Evolutionary conservation across 2,329 filamentous ascomycete genomes (phyloP).

Genomic region (Coniochaeta sp.): DNA sequence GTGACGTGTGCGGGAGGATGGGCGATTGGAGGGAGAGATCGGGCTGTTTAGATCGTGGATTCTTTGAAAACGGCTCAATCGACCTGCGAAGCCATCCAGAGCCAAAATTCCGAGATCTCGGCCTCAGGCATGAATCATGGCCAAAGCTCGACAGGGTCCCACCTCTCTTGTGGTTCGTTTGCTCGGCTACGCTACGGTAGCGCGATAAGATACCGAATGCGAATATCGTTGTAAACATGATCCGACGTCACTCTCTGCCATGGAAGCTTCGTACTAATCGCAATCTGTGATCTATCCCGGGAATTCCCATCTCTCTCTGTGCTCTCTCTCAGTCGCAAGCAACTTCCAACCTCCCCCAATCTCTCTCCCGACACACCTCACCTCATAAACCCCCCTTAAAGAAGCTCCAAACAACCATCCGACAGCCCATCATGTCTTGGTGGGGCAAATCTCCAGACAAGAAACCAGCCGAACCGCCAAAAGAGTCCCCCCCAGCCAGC

Average conservation of each 20-base stretch:
- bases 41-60: background rate
- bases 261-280: background rate
- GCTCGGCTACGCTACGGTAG: background rate
- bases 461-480: slow-evolving; percentile 12
- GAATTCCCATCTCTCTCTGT: no score
- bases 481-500: slow-evolving; percentile 12
- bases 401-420: background rate
- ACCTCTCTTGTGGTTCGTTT: background rate
- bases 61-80: slow-evolving; percentile 2
- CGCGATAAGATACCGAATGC: background rate
- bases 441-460: slow-evolving; percentile 27
- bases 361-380: no score
- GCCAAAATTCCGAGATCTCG: background rate
- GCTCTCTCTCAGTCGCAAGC: background rate
- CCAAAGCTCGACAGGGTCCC: background rate
- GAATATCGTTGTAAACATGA: background rate
- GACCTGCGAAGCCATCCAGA: background rate
- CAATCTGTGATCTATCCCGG: background rate
- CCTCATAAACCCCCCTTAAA: no score
- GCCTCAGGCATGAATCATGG: background rate
- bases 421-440: slow-evolving; percentile 25
- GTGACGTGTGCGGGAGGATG: slow-evolving; percentile 14
- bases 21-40: background rate
- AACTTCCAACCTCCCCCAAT: background rate
- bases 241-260: background rate